A percentile compares a stretch with the other conserved stretches of the same genome.
Conservation (phyloP, 257 asterid genomes). For the Agastache rugosa region DNA sequence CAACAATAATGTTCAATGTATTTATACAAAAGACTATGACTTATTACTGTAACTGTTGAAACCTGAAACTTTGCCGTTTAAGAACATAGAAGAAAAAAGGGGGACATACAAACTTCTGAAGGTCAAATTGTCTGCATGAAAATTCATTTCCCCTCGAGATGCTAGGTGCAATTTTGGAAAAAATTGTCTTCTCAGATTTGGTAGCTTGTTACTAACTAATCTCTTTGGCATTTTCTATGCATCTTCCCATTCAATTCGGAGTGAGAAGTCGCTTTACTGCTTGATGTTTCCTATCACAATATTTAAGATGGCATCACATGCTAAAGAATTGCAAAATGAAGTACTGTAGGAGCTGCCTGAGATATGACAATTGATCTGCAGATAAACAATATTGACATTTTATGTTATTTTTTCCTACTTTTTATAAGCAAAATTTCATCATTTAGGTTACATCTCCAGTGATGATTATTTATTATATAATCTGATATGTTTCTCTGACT, state of each 20-base stretch:
- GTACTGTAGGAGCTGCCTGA: neutral
- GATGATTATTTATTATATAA: neutral
- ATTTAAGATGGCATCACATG: conserved; percentile 4
- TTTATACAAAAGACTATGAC: neutral
- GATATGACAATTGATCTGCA: too few species aligned
- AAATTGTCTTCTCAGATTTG: neutral
- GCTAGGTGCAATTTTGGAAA: conserved; percentile 5
- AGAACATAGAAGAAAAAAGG: neutral
- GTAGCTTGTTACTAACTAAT: conserved; percentile 9
- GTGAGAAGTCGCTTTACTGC: neutral
- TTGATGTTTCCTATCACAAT: neutral
- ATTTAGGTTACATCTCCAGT: conserved; percentile 17
- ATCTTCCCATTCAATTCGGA: neutral
- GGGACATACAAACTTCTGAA: neutral
- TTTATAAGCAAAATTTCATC: neutral
- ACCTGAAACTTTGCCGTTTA: conserved; percentile 1
- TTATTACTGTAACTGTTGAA: neutral
- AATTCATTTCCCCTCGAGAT: neutral
- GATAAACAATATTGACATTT: conserved; percentile 9
- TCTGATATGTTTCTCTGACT: conserved; percentile 31
- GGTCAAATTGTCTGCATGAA: neutral
- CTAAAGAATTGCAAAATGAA: conserved; percentile 9
- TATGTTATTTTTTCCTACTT: conserved; percentile 18
- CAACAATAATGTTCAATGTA: neutral
- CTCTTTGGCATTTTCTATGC: neutral